Evolutionary conservation across 1,139 yeast species (phyloP), one percentile per base, ranked within the genome.

Genomic region (Candida smagusa): DNA sequence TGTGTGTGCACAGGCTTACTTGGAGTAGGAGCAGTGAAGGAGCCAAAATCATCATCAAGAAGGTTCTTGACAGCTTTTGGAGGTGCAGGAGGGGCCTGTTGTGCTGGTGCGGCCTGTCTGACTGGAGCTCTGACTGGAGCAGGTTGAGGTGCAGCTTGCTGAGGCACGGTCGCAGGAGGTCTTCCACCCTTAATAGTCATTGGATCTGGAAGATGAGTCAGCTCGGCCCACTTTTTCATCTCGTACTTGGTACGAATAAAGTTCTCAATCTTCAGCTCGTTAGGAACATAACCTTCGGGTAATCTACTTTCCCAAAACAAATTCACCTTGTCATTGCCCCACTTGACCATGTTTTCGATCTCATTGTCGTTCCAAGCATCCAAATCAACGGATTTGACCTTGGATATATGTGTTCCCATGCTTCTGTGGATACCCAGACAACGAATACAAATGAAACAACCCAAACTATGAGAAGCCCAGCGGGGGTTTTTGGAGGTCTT

Each of bases 361-460:
- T 92, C 97, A 54, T 86, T 95, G 51, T 89, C 96, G 8, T 95
- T 86, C 98, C 98, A 92, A 1, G 95, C 84, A 59, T 92, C 97
- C 54, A 92, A 74, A 65, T 92, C 98, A 33, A 92, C 94, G 5
- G 95, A 84, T 57, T 85, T 86, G 33, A 86, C 95, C 52, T 82
- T 72, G 11, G 88, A 80, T 35, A 90, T 87, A 61, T 92, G 98
- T 0, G 97, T 89, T 2, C 98, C 97, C 84, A 92, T 81, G 40
- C 94, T 79, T 57, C 97, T 74, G 59, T 92, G 98, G 46, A 90
- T 84, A 3, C 98, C 98, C 1, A 97, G 89, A 63, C 98, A 92
- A 44, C 77, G 54, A 43, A 92, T 92, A 61, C 98, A 92, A 32
- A 92, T 75, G 54, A 92, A 90, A 43, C 95, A 79, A 23, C 98